phyloP scores from a whole-genome alignment of 2,329 filamentous ascomycete genomes.

The Fusarium poae region DNA sequence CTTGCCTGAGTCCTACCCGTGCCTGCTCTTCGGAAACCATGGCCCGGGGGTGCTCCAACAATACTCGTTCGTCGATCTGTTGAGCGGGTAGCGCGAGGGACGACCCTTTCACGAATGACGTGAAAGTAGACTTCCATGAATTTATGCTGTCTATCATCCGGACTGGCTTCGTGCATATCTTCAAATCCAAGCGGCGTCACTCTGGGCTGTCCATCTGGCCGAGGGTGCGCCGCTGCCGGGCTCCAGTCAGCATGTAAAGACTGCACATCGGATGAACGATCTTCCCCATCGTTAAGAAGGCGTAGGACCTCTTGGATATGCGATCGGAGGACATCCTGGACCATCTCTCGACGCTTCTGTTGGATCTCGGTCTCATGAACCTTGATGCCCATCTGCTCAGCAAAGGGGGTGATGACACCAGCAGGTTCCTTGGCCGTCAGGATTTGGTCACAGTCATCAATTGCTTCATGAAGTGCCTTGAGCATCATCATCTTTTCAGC shows the following conservation, averaged over 20 bases:
- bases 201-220: slow-evolving; percentile 26
- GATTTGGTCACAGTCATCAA: slow-evolving; percentile 60
- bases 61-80: slow-evolving; percentile 48
- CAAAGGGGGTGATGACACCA: slow-evolving; percentile 18
- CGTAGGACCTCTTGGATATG: slow-evolving; percentile 64
- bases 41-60: slow-evolving; percentile 42
- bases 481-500: slow-evolving; percentile 54
- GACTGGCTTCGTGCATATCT: slow-evolving; percentile 61
- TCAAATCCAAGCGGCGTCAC: slow-evolving; percentile 53
- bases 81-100: slow-evolving; percentile 51
- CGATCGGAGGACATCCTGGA: slow-evolving; percentile 62
- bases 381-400: slow-evolving; percentile 11
- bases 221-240: slow-evolving; percentile 24
- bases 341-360: slow-evolving; percentile 52
- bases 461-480: slow-evolving; percentile 56
- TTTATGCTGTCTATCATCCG: slow-evolving; percentile 62
- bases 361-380: slow-evolving; percentile 40
- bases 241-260: slow-evolving; percentile 41
- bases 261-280: slow-evolving; percentile 46
- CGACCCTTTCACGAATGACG: slow-evolving; percentile 58
- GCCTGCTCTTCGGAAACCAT: slow-evolving; percentile 39
- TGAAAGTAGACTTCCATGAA: slow-evolving; percentile 68
- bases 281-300: slow-evolving; percentile 59
- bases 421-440: slow-evolving; percentile 53
- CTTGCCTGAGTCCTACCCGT: slow-evolving; percentile 46